Evolutionary conservation across 768 basidiomycete genomes (phyloP).

Genomic region (Suillus placidus): DNA sequence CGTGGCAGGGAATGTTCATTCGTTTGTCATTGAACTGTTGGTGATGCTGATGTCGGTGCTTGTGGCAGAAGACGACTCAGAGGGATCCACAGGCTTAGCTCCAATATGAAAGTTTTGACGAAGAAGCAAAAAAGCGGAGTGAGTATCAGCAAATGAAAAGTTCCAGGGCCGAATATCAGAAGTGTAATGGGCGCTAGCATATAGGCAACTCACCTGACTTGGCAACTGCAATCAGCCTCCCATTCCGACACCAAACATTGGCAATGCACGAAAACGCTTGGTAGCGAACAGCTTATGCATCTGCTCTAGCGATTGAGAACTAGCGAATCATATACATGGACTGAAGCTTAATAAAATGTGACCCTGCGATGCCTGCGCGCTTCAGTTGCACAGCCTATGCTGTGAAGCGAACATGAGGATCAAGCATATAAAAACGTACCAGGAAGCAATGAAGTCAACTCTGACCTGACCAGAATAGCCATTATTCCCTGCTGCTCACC

Average conservation of each 20-base stretch:
- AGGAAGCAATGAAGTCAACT: neutral
- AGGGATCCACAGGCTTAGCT: neutral
- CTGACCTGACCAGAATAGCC: neutral
- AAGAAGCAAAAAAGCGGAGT: no score
- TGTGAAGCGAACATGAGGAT: neutral
- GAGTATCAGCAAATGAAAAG: neutral
- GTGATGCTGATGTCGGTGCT: neutral
- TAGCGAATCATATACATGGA: no score
- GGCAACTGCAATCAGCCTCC: neutral
- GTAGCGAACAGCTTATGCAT: no score
- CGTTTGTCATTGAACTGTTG: neutral
- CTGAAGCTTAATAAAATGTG: neutral
- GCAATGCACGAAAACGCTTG: no score
- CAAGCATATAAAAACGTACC: neutral
- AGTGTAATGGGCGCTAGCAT: neutral
- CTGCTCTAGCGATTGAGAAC: no score
- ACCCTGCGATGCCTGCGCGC: neutral
- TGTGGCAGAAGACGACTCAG: neutral
- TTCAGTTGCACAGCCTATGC: neutral
- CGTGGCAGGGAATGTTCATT: no score
- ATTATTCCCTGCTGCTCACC: neutral
- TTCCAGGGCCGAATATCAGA: neutral
- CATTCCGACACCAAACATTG: neutral
- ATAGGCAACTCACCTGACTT: neutral
- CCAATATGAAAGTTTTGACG: no score